Evolutionary conservation across 345 rosid genomes (phyloP).

Genomic region (Hirschfeldia incana): DNA sequence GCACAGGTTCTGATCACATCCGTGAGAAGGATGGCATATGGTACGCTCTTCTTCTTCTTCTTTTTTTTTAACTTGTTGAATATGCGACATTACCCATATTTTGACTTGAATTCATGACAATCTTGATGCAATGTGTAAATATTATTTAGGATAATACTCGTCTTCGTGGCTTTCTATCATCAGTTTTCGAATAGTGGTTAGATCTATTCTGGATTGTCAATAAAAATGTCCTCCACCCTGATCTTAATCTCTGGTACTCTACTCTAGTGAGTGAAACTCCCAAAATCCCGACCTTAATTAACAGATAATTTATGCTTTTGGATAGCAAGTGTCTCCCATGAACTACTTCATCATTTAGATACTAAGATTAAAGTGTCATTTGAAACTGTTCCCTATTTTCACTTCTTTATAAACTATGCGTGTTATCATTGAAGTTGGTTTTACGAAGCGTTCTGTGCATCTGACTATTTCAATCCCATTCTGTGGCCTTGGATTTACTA

Average conservation of each 20-base stretch:
- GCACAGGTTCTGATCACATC: constrained; percentile 96
- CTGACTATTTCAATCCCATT: background rate
- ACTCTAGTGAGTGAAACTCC: background rate
- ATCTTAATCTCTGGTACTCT: background rate
- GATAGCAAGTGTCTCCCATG: background rate
- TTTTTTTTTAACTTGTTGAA: background rate
- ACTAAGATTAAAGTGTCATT: background rate
- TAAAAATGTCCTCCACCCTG: background rate
- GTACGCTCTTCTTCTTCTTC: constrained; percentile 44
- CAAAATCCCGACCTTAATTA: background rate
- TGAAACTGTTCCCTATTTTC: background rate
- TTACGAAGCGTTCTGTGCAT: background rate
- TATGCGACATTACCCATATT: background rate
- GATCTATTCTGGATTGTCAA: background rate
- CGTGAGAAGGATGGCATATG: constrained; percentile 97
- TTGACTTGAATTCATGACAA: constrained; percentile 8
- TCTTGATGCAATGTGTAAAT: background rate
- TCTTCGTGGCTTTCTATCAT: background rate
- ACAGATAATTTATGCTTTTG: background rate
- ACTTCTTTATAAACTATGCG: background rate
- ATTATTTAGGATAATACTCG: background rate
- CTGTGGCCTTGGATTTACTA: background rate
- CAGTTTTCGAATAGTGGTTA: background rate
- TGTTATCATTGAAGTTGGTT: background rate
- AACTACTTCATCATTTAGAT: background rate